phyloP scores from a whole-genome alignment of 352 stramenopile species.

The Phytophthora meadii region DNA sequence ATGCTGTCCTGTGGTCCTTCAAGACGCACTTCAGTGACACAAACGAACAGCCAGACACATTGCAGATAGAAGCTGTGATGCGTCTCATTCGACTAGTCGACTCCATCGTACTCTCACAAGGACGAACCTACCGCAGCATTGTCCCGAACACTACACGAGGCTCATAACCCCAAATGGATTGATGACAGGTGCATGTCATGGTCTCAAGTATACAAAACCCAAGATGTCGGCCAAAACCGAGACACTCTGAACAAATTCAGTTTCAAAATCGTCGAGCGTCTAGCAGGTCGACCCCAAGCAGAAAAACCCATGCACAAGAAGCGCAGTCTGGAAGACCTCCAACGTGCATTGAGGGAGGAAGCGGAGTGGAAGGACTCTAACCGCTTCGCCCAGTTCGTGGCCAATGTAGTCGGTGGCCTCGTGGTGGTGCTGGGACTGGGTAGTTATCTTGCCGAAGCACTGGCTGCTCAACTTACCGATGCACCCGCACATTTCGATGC shows the following conservation, averaged over 20 bases:
- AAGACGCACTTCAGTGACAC: conserved; percentile 54
- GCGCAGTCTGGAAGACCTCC: conserved; percentile 32
- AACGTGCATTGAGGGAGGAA: conserved; percentile 29
- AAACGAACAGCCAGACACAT: conserved; percentile 27
- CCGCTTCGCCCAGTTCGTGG: conserved; percentile 66
- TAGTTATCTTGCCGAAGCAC: conserved; percentile 41
- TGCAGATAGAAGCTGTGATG: conserved; percentile 48
- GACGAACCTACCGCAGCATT: conserved; percentile 42
- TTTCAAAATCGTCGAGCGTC: conserved; percentile 20
- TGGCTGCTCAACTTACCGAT: conserved; percentile 37
- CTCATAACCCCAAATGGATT: background rate
- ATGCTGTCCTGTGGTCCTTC: conserved; percentile 57
- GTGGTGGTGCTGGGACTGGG: conserved; percentile 53
- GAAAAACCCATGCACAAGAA: conserved; percentile 30
- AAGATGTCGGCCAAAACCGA: conserved; percentile 4
- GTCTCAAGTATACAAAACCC: conserved; percentile 10
- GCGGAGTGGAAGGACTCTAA: conserved; percentile 68
- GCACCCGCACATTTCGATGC: conserved; percentile 40
- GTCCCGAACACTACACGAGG: conserved; percentile 11
- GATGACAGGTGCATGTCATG: conserved; percentile 8
- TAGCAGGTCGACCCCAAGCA: conserved; percentile 1
- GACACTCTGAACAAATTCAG: conserved; percentile 22
- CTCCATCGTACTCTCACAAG: conserved; percentile 41
- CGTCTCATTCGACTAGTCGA: conserved; percentile 56
- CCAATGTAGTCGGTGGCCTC: conserved; percentile 61